A percentile compares a stretch with the other conserved stretches of the same genome.
Evolutionary conservation across 441 rosid genomes (phyloP).

Genomic region (Erodium trifolium): DNA sequence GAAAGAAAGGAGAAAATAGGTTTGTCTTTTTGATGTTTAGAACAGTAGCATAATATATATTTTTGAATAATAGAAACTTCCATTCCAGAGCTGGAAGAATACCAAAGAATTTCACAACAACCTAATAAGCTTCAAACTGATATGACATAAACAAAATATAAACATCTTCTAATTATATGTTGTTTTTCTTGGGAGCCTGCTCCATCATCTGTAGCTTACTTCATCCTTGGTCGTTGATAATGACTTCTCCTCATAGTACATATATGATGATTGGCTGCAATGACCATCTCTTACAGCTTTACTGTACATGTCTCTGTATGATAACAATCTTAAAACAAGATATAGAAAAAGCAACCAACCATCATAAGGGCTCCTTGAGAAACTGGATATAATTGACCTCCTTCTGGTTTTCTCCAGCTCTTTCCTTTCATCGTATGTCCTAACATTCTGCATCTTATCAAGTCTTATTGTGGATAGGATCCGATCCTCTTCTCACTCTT

Average conservation of each 20-base stretch:
- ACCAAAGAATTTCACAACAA: slow-evolving; percentile 3
- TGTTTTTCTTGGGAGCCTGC: slow-evolving; percentile 19
- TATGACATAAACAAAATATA: slow-evolving; percentile 21
- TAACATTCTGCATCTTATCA: slow-evolving; percentile 31
- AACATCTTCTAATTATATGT: slow-evolving; percentile 19
- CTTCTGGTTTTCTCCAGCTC: slow-evolving; percentile 28
- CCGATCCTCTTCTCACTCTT: slow-evolving; percentile 70
- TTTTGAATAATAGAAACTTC: slow-evolving; percentile 4
- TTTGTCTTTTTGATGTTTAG: background rate
- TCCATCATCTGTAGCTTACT: slow-evolving; percentile 18
- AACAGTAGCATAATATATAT: background rate
- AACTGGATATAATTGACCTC: slow-evolving; percentile 19
- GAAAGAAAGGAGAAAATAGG: too few relatives aligned
- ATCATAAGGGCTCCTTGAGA: slow-evolving; percentile 24
- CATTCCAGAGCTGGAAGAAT: background rate
- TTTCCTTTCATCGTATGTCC: slow-evolving; percentile 21
- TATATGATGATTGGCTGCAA: slow-evolving; percentile 22
- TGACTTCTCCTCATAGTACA: slow-evolving; percentile 28
- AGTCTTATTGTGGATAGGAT: slow-evolving; percentile 91
- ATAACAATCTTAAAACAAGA: slow-evolving; percentile 22
- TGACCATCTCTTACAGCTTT: slow-evolving; percentile 25
- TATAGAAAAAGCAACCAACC: slow-evolving; percentile 30
- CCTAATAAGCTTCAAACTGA: background rate
- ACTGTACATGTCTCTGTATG: slow-evolving; percentile 39
- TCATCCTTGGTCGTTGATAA: slow-evolving; percentile 10